Evolutionary conservation across 116 monocot species (phyloP), one percentile per base, ranked within the genome.

Genomic region (Dioscorea cayenensis): DNA sequence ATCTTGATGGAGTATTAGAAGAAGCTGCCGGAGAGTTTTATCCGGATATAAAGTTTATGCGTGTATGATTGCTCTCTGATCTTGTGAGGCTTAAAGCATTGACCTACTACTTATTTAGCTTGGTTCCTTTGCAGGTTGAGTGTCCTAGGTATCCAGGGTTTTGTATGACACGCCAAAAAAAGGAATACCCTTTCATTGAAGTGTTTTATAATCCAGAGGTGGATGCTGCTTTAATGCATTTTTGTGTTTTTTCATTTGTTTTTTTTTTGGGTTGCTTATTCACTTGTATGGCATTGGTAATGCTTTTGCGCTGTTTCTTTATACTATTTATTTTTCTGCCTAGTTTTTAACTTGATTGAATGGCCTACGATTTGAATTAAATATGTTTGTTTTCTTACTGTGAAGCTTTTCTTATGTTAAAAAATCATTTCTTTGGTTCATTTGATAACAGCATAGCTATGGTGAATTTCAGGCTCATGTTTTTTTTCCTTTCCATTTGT

Each of bases 161-260:
- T 78, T 95, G 95, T 81, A 85, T 95, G 13, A 65, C 95, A 77
- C 89, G 95, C 67, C 91, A 91, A 73, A 95, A 64, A 51, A 89
- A 85, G 50, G 95, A 95, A 3, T 95, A 95, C 72, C 95, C 95
- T 14, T 95, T 95, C 76, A 85, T 95, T 69, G 95, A 95, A 85
- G 77, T 92, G 64, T 95, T 89, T 81, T 82, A 87, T 75, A 89
- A 84, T 62, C 92, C 95, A 28, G 87, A 92, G 75, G 92, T 95
- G 0, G 14, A 18, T 55, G 14, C n/a, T 55, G 16, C 55, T 55
- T 16, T 51, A 17, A 51, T 17, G 11, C 11, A 17, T 66, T 76
- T 63, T 72, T 25, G 8, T 28, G 27, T 77, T 50, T 9, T 29
- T 36, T 43, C 2, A 0, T 64, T 60, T 71, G 23, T 20, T 11